These are phyloP conservation scores for Diversispora epigaea DNA, from an alignment of 192 early-diverging fungal genomes.

Conservation along the genomic window DNA sequence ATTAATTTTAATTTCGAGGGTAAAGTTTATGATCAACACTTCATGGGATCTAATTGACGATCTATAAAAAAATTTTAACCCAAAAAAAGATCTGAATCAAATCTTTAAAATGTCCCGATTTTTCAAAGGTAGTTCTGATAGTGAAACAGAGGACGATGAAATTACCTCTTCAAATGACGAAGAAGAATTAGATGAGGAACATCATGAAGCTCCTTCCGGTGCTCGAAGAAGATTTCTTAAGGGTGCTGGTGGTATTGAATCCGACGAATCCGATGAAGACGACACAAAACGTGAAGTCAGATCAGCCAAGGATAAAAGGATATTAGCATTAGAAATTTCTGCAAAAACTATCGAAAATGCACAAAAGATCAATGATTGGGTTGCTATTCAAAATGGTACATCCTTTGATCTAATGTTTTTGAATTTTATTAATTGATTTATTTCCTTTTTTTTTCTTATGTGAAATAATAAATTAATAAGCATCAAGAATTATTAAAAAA, in stretches of 20 bases:
- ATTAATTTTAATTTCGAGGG: no score
- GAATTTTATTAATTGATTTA: neutral
- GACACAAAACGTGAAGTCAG: conserved; percentile 75
- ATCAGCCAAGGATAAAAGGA: conserved; percentile 83
- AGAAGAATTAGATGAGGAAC: conserved; percentile 49
- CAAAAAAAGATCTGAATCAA: no score
- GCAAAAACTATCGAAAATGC: conserved; percentile 69
- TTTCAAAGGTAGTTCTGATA: conserved; percentile 71
- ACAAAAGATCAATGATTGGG: conserved; percentile 90
- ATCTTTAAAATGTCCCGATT: conserved; percentile 76
- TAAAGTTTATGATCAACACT: no score
- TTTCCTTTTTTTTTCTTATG: neutral
- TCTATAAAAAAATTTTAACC: no score
- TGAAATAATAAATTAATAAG: conserved; percentile 2
- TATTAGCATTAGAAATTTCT: conserved; percentile 75
- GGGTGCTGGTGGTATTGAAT: conserved; percentile 46
- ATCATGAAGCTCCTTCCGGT: conserved; percentile 41
- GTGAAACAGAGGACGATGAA: conserved; percentile 65
- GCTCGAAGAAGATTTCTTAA: conserved; percentile 44
- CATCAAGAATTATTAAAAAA: no score
- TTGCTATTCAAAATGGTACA: conserved; percentile 70
- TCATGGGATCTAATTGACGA: no score
- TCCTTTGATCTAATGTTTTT: neutral
- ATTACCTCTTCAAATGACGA: conserved; percentile 59
- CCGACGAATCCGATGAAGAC: conserved; percentile 64